Base-by-base conservation (phyloP, 1,139 yeast species). In the Pichia cactophila region DNA sequence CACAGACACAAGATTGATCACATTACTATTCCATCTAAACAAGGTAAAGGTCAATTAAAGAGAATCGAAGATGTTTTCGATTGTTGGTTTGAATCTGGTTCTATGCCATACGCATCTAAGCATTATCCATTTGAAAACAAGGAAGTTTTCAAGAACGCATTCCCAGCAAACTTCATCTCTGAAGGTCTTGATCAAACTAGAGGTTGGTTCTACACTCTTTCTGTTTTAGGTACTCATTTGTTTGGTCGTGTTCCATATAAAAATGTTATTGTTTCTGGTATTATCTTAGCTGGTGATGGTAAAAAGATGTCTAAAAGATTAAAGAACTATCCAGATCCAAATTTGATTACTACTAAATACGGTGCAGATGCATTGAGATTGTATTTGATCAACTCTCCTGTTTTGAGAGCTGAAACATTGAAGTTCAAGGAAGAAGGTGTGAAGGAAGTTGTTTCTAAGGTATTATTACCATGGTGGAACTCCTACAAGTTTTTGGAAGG, bases 171-270 rank as follows among this genome's bases (percentile, higher is more conserved):
- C 69, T 92, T 92, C 70, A 94, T 92, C 61, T 85, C 97, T 54
- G 99, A 92, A 75, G 99, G 99, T 72, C 80, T 92, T 61, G 99
- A 92, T 73, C 99, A 92, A 75, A 92, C 99, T 48, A 87, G 99
- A 80, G 99, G 99, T 66, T 92, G 99, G 99, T 94, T 94, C 73
- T 94, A 94, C 71, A 92, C 98, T 46, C 77, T 94, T 67, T 84
- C 96, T 42, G 97, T 94, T 29, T 77, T 94, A 62, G 98, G 98
- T 67, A 88, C 96, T 52, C 97, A 92, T 61, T 74, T 94, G 62
- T 92, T 92, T 73, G 85, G 86, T 62, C 79, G 83, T 52, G 95
- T 95, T 55, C 97, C 98, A 44, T 94, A 86, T 75, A 76, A 92
- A 70, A 94, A 94, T 67, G 96, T 92, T 60, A 88, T 92, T 68